phyloP scores from a whole-genome alignment of 2,329 filamentous ascomycete species.

The Seiridium cupressi region DNA sequence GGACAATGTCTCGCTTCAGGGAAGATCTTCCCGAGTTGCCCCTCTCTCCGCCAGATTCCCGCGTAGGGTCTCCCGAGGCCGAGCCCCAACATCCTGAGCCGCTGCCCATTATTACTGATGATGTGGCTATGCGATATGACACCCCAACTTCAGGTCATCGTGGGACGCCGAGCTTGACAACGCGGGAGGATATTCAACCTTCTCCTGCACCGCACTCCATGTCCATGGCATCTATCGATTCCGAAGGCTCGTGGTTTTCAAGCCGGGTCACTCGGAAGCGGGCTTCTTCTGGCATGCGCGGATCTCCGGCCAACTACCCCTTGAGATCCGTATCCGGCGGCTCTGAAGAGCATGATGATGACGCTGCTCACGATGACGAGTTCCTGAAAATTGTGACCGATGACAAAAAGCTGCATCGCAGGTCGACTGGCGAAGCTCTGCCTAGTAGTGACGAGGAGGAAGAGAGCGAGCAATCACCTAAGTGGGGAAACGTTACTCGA shows the following conservation, averaged over 20 bases:
- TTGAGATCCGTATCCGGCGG: constrained; percentile 49
- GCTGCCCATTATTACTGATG: constrained; percentile 31
- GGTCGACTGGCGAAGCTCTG: constrained; percentile 49
- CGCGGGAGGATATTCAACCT: constrained; percentile 38
- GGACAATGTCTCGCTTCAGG: constrained; percentile 86
- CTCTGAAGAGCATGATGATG: constrained; percentile 49
- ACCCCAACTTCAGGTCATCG: constrained; percentile 45
- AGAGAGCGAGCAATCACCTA: constrained; percentile 40
- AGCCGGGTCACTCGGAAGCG: constrained; percentile 59
- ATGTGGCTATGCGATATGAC: constrained; percentile 38
- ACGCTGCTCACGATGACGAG: constrained; percentile 70
- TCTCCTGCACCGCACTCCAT: constrained; percentile 69
- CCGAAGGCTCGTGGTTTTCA: constrained; percentile 93
- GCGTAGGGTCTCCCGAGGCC: constrained; percentile 74
- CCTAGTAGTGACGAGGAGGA: constrained; percentile 61
- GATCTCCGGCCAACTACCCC: constrained; percentile 32
- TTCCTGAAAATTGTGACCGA: constrained; percentile 60
- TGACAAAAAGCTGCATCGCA: constrained; percentile 26
- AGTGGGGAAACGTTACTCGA: constrained; percentile 53
- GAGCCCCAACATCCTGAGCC: constrained; percentile 34
- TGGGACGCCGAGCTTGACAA: constrained; percentile 44
- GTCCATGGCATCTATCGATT: constrained; percentile 91
- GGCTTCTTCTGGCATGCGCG: constrained; percentile 43
- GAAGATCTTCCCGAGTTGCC: constrained; percentile 89
- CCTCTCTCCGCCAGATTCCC: constrained; percentile 80